Base-by-base conservation (phyloP, 176 grass and related monocot genomes). In the Oryza australiensis region DNA sequence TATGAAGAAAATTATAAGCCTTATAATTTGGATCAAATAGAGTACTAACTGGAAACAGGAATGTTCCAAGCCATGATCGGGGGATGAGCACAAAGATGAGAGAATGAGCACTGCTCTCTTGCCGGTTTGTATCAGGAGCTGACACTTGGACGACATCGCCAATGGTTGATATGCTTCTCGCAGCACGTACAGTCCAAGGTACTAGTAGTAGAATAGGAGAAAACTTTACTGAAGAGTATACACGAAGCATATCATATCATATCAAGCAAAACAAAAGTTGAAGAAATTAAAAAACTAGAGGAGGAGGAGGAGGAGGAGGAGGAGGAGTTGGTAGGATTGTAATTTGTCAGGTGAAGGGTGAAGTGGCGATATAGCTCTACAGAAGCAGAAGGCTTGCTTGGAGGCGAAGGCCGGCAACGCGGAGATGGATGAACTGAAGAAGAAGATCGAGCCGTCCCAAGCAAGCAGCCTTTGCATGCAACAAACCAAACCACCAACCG, bases 391-490 rank as follows among this genome's bases (percentile, higher is more conserved):
- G 45, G 55, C 77, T 89, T 86, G 88, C 88, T 86, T 86, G 83
- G 88, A 90, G 60, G 83, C 78, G 8, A 89, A 89, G 83, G 78
- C 30, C 87, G 83, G 83, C 87, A 72, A 85, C 76, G 38, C 34
- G 20, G 30, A 59, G 27, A 16, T 35, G 34, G 27, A 16, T 35
- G 34, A 37, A 37, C 35, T 5, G 45, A 35, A 33, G 26, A 3
- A 7, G 16, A 23, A 16, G 64, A 24, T 33, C 8, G 63, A 75
- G 66, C 73, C 87, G 83, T 89, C 66, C 66, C n/a, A 66, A 73
- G 59, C 66, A 89, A 89, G 76, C 70, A 86, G 78, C 67, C 60
- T 73, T 73, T 67, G 67, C 88, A 66, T 67, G 67, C 88, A 66
- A 70, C 22, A 14, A 53, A 30, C 83, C 66, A 89, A 86, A 86